Percentiles rank a stretch among this genome's conserved stretches.
Evolutionary conservation across 805 yeast genomes (phyloP).

Genomic region (Starmerella apis): DNA sequence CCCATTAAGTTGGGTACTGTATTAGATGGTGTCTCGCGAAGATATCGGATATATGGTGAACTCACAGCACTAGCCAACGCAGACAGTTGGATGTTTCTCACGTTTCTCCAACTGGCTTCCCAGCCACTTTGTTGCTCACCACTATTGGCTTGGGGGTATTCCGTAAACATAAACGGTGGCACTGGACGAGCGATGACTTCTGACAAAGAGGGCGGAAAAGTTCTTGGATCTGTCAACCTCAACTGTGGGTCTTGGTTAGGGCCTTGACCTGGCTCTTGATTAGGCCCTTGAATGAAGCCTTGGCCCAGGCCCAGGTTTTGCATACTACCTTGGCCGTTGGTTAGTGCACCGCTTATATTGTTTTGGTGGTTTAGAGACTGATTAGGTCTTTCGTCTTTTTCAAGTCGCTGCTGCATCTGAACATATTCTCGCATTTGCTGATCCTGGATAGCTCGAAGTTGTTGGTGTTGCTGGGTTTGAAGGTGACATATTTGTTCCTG

Average conservation of each 20-base stretch:
- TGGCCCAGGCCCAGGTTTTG: no score
- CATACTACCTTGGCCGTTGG: no score
- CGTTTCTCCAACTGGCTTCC: not conserved
- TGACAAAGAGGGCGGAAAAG: no score
- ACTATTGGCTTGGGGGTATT: not conserved
- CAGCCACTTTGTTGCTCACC: not conserved
- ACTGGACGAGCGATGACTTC: not conserved
- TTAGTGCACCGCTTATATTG: no score
- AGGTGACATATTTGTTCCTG: not conserved
- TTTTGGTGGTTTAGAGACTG: no score
- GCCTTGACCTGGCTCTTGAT: no score
- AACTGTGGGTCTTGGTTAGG: no score
- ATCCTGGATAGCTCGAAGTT: not conserved
- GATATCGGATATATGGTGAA: not conserved
- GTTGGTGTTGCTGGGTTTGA: not conserved
- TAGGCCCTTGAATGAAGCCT: no score
- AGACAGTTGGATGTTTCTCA: not conserved
- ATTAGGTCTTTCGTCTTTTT: no score
- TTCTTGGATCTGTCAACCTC: no score
- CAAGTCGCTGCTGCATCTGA: not conserved
- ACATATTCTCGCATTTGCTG: not conserved
- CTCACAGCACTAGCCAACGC: not conserved
- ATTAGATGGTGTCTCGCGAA: not conserved
- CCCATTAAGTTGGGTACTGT: no score
- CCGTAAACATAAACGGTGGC: not conserved